phyloP scores from a whole-genome alignment of 176 grass and related monocot genomes.

The Zizania latifolia region DNA sequence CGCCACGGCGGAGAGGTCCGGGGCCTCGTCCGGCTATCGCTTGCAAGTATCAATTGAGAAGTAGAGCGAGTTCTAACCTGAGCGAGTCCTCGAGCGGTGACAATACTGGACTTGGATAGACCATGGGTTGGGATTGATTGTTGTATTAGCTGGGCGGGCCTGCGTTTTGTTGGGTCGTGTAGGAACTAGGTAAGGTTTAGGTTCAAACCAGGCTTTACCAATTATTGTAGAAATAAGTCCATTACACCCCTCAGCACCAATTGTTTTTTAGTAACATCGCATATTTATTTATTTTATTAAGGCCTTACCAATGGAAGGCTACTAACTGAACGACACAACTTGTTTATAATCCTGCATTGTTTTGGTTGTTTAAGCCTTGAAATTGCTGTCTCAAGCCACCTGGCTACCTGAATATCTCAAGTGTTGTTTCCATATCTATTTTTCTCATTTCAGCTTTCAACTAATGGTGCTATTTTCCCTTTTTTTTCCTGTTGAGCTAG shows the following conservation, averaged over 20 bases:
- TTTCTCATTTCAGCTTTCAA: neutral
- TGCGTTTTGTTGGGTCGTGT: too few species aligned
- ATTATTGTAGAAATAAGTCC: neutral
- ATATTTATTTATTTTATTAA: neutral
- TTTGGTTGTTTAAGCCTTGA: neutral
- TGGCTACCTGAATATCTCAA: too few species aligned
- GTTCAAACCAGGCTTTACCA: neutral
- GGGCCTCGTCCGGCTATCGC: too few species aligned
- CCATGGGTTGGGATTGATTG: too few species aligned
- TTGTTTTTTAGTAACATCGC: neutral
- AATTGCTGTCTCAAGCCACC: neutral
- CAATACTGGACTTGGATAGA: too few species aligned
- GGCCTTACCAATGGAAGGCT: neutral
- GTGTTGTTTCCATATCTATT: neutral
- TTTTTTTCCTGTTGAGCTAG: neutral
- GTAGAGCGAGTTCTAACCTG: too few species aligned
- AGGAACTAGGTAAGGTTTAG: neutral
- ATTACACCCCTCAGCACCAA: neutral
- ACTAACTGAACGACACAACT: neutral
- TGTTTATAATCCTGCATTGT: neutral
- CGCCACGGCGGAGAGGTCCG: too few species aligned
- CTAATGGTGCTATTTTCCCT: neutral
- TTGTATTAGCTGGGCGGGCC: too few species aligned
- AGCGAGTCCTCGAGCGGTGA: too few species aligned
- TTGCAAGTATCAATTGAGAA: too few species aligned